Percentiles rank a stretch among this genome's conserved stretches.
Conservation (phyloP, 225 moss, liverwort and hornwort genomes). For the Asterella californica region DNA sequence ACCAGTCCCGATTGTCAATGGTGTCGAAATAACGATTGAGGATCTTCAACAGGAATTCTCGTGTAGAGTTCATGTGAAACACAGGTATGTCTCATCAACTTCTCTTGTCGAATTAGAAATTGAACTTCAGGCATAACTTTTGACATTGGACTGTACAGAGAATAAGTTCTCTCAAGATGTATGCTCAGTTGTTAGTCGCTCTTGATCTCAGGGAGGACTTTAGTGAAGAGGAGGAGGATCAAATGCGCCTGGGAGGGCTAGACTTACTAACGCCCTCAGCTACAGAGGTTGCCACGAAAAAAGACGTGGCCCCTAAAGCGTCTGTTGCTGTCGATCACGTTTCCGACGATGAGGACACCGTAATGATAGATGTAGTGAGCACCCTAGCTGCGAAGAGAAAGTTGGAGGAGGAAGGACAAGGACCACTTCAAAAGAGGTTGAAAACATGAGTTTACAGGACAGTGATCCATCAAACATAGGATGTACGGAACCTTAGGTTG, state of each 20-base stretch:
- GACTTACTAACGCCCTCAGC: constrained; percentile 26
- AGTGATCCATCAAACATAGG: neutral
- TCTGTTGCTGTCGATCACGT: constrained; percentile 1
- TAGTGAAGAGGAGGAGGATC: constrained; percentile 77
- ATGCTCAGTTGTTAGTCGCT: neutral
- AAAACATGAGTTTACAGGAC: neutral
- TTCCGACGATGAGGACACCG: constrained; percentile 14
- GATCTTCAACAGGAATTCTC: constrained; percentile 93
- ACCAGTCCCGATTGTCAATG: constrained; percentile 72
- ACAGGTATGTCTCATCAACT: constrained; percentile 55
- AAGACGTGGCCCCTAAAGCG: neutral
- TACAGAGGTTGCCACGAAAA: constrained; percentile 3
- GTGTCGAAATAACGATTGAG: constrained; percentile 71
- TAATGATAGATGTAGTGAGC: constrained; percentile 16
- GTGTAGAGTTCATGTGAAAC: constrained; percentile 85
- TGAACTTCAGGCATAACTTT: too few relatives aligned
- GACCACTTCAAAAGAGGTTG: constrained; percentile 5
- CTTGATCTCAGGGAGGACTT: constrained; percentile 60
- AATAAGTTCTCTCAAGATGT: too few relatives aligned
- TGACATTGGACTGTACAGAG: neutral
- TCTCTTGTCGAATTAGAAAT: neutral
- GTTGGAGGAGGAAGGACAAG: constrained; percentile 21
- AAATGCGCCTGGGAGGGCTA: constrained; percentile 63
- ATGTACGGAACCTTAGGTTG: neutral
- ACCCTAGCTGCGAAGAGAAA: constrained; percentile 7